Evolutionary conservation across 2,329 filamentous ascomycete species (phyloP).

Genomic region (Trematosphaeria pertusa): DNA sequence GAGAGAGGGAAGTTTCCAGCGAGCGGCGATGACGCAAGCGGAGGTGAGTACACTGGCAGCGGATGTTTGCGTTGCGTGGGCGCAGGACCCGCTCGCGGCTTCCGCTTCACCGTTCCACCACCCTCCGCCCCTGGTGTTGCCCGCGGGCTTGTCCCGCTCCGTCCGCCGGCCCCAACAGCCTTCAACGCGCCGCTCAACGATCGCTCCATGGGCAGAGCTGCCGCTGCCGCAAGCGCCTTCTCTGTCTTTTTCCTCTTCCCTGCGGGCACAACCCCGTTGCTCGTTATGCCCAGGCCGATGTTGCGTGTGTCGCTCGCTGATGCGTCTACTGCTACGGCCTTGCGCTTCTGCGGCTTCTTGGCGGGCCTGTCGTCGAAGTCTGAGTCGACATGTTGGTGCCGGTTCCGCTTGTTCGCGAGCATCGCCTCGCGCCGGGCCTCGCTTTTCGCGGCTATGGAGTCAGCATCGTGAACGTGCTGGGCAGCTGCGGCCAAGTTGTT

Average conservation of each 20-base stretch:
- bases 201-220: constrained; percentile 66
- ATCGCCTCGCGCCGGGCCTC: constrained; percentile 85
- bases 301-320: constrained; percentile 48
- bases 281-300: constrained; percentile 69
- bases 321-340: constrained; percentile 60
- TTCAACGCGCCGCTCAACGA: constrained; percentile 64
- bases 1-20: constrained; percentile 67
- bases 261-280: constrained; percentile 62
- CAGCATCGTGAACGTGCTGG: constrained; percentile 78
- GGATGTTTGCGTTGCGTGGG: constrained; percentile 78
- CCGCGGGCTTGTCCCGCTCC: constrained; percentile 64
- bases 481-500: constrained; percentile 74
- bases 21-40: constrained; percentile 77
- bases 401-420: constrained; percentile 74
- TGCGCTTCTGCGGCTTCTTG: constrained; percentile 71
- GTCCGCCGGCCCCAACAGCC: constrained; percentile 56
- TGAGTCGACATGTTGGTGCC: constrained; percentile 74
- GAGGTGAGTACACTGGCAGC: constrained; percentile 68
- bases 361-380: constrained; percentile 74
- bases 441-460: constrained; percentile 80
- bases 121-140: constrained; percentile 71
- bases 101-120: constrained; percentile 65
- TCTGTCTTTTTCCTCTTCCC: constrained; percentile 83
- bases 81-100: constrained; percentile 69
- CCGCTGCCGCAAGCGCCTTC: constrained; percentile 56